Base-by-base conservation (phyloP, 2,329 filamentous ascomycete species). In the Trichophyton mentagrophytes region DNA sequence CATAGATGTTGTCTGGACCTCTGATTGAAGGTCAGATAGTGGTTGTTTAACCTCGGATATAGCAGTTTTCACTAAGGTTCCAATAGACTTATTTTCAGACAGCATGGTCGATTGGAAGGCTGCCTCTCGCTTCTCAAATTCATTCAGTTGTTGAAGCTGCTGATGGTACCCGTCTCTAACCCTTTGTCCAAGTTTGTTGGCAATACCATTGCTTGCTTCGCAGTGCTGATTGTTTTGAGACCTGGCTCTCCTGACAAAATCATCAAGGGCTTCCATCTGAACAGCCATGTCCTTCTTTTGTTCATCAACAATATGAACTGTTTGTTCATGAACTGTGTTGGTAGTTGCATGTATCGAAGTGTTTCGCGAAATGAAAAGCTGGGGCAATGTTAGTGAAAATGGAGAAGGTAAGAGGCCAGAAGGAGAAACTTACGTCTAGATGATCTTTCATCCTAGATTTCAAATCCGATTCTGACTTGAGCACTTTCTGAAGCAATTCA, bases 211-310 rank as follows among this genome's bases (percentile, higher is more conserved):
- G 65, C 95, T 88, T 27, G 82, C 80, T 27, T 84, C 79, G 70
- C 93, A 86, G 69, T 95, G 90, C 17, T 79, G 78, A 33, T 86
- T 83, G 71, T 96, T 97, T 68, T 95, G 87, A 1, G 82, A 83
- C 63, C 86, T 84, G 57, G 95, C 90, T 36, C 88, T 85, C 36
- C 86, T 82, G 44, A 97, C 90, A 67, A 96, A 96, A 65, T 92
- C 89, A 68, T 97, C 92, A 6, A 99, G 81, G 1, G 89, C 88
- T 61, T 85, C 83, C 82, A 99, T 91, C 73, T 97, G 90, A n/a
- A 80, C 82, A 63, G 88, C 86, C 69, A 99, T 87, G 66, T 95
- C 89, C 61, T 83, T 81, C 76, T 95, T 88, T 74, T 99, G 93
- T 61, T 88, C 86, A 68, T 92, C 88, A 11, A 97, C 91, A 61